phyloP scores from a whole-genome alignment of 2,329 filamentous ascomycete species.

The Exophiala viscosa region DNA sequence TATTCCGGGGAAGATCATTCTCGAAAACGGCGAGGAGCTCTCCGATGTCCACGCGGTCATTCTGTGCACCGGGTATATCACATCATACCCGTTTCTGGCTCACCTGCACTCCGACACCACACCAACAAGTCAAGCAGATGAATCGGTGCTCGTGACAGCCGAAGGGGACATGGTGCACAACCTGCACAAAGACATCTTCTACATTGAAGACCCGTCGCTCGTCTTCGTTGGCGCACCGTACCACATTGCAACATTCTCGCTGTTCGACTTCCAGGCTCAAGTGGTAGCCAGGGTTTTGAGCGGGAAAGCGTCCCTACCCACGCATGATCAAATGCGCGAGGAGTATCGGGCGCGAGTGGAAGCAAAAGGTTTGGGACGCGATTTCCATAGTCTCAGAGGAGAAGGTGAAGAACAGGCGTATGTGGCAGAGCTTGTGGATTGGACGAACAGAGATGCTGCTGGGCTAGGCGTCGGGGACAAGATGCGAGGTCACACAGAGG shows the following conservation, averaged over 20 bases:
- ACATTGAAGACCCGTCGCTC: constrained; percentile 63
- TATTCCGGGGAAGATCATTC: constrained; percentile 50
- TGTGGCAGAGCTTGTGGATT: constrained; percentile 34
- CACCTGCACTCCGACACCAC: constrained; percentile 48
- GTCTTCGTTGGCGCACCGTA: constrained; percentile 63
- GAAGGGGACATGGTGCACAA: constrained; percentile 64
- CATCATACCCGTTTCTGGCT: constrained; percentile 61
- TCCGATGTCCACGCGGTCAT: constrained; percentile 59
- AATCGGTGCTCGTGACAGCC: constrained; percentile 53
- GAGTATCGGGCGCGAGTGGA: constrained; percentile 32
- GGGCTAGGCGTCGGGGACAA: constrained; percentile 14
- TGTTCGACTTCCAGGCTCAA: constrained; percentile 68
- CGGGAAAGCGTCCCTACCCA: constrained; percentile 49
- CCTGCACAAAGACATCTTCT: constrained; percentile 67
- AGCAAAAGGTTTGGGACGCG: constrained; percentile 33
- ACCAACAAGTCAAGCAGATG: constrained; percentile 46
- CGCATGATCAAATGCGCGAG: constrained; percentile 35
- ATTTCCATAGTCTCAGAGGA: constrained; percentile 38
- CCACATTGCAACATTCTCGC: constrained; percentile 63
- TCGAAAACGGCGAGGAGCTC: constrained; percentile 54
- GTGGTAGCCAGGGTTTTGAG: constrained; percentile 56
- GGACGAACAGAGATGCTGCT: constrained; percentile 32
- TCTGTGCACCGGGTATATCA: constrained; percentile 66
- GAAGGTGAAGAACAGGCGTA: constrained; percentile 34
- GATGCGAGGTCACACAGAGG: constrained; percentile 20